Percentiles rank a stretch among this genome's conserved stretches.
phyloP scores from a whole-genome alignment of 495 filamentous ascomycete species.

The Hapsidospora chrysogenum region DNA sequence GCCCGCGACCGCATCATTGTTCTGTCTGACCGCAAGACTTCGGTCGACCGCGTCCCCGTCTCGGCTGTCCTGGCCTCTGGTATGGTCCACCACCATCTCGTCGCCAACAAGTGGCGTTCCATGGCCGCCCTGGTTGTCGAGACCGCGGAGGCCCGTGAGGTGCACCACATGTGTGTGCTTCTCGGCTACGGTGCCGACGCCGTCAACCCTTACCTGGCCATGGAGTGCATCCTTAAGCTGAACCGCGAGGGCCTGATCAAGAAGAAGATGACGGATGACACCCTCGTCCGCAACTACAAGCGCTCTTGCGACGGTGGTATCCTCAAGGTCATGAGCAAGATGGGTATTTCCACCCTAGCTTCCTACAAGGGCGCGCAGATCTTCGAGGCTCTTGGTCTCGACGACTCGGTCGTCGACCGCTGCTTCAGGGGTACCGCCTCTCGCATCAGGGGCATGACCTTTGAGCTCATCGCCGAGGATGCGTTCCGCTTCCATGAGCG shows the following conservation, averaged over 20 bases:
- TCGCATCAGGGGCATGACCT: conserved; percentile 89
- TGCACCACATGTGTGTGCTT: conserved; percentile 97
- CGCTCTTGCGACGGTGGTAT: conserved; percentile 96
- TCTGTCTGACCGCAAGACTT: conserved; percentile 80
- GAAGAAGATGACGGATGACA: conserved; percentile 70
- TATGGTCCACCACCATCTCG: conserved; percentile 94
- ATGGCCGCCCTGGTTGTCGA: conserved; percentile 80
- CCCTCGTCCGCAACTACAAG: conserved; percentile 92
- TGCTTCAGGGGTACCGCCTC: conserved; percentile 95
- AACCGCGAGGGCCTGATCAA: conserved; percentile 89
- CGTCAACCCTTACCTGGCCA: conserved; percentile 90
- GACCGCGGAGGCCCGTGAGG: conserved; percentile 93
- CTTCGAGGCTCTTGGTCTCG: conserved; percentile 95
- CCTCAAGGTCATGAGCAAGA: conserved; percentile 99
- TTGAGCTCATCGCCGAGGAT: conserved; percentile 90
- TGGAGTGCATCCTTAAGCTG: conserved; percentile 98
- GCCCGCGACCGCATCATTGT: conserved; percentile 76
- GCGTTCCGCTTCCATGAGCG: conserved; percentile 95
- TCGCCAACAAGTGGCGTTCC: conserved; percentile 91
- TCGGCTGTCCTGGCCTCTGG: conserved; percentile 83
- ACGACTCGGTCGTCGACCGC: conserved; percentile 86
- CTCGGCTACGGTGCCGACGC: conserved; percentile 93
- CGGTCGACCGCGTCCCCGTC: conserved; percentile 67
- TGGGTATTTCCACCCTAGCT: conserved; percentile 97
- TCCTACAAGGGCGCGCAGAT: conserved; percentile 99